These are phyloP conservation scores for Akanthomyces muscarius DNA, from an alignment of 2,329 filamentous ascomycete genomes.

Conservation along the genomic window DNA sequence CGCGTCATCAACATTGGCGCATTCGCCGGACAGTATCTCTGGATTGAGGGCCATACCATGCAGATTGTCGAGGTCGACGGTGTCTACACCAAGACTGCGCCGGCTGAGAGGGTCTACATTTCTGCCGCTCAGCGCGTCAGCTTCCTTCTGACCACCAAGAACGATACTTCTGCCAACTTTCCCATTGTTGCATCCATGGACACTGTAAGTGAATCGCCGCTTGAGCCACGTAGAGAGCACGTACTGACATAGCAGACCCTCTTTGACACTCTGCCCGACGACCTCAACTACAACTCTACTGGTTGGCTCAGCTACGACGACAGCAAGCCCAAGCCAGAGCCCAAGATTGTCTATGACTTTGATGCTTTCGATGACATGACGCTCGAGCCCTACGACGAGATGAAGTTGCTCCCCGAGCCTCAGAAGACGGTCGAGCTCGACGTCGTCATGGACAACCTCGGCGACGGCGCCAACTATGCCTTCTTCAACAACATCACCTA, in stretches of 20 bases:
- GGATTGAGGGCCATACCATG: conserved; percentile 65
- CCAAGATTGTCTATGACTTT: conserved; percentile 54
- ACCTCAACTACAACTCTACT: conserved; percentile 65
- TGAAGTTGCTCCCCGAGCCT: conserved; percentile 56
- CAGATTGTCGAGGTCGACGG: conserved; percentile 71
- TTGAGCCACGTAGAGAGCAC: background rate
- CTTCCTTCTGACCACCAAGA: conserved; percentile 60
- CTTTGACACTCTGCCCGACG: conserved; percentile 64
- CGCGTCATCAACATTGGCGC: conserved; percentile 70
- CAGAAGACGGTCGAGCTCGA: conserved; percentile 61
- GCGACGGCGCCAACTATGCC: conserved; percentile 57
- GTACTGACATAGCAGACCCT: conserved; percentile 44
- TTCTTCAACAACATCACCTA: conserved; percentile 79
- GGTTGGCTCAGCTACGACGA: conserved; percentile 60
- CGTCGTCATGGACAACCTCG: conserved; percentile 59
- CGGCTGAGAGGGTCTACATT: conserved; percentile 62
- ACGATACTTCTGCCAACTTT: conserved; percentile 59
- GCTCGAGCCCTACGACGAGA: conserved; percentile 65
- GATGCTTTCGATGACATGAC: conserved; percentile 69
- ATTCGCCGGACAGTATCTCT: conserved; percentile 63
- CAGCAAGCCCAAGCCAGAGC: conserved; percentile 38
- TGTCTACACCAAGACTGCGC: conserved; percentile 58
- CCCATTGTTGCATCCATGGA: conserved; percentile 69
- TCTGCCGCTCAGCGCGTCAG: conserved; percentile 64
- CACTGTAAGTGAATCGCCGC: conserved; percentile 38